Conservation (phyloP, 495 filamentous ascomycete species). For the Penicillium coffeae region DNA sequence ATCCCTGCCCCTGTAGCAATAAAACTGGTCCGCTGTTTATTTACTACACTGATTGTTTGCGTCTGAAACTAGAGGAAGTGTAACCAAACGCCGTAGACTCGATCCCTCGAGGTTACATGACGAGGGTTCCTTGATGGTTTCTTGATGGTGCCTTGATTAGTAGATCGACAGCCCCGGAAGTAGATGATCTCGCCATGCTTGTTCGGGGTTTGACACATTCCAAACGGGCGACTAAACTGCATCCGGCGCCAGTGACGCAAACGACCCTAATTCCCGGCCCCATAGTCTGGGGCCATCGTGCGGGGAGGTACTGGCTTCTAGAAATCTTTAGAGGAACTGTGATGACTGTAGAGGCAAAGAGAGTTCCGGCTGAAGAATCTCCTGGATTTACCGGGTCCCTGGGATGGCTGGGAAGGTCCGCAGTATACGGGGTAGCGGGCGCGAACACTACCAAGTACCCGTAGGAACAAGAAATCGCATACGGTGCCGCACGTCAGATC, state of each 20-base stretch:
- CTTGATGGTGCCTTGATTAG: neutral
- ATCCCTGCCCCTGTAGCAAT: slow-evolving; percentile 16
- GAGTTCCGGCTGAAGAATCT: too few species aligned
- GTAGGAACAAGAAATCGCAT: neutral
- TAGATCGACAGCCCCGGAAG: neutral
- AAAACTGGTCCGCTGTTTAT: slow-evolving; percentile 17
- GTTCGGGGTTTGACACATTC: slow-evolving; percentile 20
- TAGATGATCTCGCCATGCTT: neutral
- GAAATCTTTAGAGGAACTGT: too few species aligned
- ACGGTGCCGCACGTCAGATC: neutral
- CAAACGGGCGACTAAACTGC: slow-evolving; percentile 27
- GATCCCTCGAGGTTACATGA: neutral
- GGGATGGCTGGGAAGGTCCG: too few species aligned
- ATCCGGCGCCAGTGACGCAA: slow-evolving; percentile 35
- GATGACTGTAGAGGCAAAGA: too few species aligned
- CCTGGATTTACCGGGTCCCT: too few species aligned
- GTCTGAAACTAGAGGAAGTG: slow-evolving; percentile 1
- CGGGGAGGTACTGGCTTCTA: neutral
- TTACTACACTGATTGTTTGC: slow-evolving; percentile 22
- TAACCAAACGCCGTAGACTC: neutral
- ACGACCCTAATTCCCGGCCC: slow-evolving; percentile 14
- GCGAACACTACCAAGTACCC: neutral
- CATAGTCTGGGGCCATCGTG: neutral
- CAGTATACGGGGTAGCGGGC: too few species aligned
- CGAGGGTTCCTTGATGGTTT: neutral